Percentiles rank a stretch among this genome's conserved stretches.
Conservation (phyloP, 1,139 yeast genomes). For the Taiozyma sp. region DNA sequence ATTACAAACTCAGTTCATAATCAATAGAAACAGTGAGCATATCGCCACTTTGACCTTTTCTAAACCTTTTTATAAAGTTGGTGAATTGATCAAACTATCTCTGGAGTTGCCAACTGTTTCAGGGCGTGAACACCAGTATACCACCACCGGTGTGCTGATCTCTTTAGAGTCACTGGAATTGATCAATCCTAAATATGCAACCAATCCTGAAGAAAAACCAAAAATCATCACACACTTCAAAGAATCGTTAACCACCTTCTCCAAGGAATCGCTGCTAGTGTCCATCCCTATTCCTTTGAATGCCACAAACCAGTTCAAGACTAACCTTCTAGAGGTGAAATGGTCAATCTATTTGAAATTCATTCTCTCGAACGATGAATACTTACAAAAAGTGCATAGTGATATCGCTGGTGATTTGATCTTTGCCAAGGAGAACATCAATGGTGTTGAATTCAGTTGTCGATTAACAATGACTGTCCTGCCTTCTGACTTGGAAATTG, state of each 20-base stretch:
- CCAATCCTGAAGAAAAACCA: constrained; percentile 14
- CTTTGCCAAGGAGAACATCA: constrained; percentile 23
- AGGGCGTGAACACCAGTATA: constrained; percentile 9
- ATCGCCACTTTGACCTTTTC: constrained; percentile 29
- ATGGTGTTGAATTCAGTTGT: constrained; percentile 31
- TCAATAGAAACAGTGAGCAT: constrained; percentile 28
- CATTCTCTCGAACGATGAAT: constrained; percentile 16
- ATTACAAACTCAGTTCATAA: constrained; percentile 29
- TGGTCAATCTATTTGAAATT: constrained; percentile 30
- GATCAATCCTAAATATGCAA: constrained; percentile 22
- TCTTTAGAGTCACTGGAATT: constrained; percentile 28
- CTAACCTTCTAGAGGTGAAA: constrained; percentile 30
- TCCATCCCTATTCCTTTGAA: constrained; percentile 27
- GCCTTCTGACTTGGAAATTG: constrained; percentile 28
- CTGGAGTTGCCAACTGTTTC: constrained; percentile 18
- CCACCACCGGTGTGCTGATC: constrained; percentile 23
- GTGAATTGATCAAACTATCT: constrained; percentile 42
- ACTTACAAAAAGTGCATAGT: constrained; percentile 9
- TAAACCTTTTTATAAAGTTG: constrained; percentile 42
- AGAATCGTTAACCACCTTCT: constrained; percentile 26
- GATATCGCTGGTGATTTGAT: constrained; percentile 16
- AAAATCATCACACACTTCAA: constrained; percentile 22
- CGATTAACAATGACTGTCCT: constrained; percentile 29
- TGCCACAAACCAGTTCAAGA: constrained; percentile 32
- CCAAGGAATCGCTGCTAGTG: constrained; percentile 23